phyloP scores from a whole-genome alignment of 1,284 basidiomycete genomes.

The Pisolithus thermaeus region DNA sequence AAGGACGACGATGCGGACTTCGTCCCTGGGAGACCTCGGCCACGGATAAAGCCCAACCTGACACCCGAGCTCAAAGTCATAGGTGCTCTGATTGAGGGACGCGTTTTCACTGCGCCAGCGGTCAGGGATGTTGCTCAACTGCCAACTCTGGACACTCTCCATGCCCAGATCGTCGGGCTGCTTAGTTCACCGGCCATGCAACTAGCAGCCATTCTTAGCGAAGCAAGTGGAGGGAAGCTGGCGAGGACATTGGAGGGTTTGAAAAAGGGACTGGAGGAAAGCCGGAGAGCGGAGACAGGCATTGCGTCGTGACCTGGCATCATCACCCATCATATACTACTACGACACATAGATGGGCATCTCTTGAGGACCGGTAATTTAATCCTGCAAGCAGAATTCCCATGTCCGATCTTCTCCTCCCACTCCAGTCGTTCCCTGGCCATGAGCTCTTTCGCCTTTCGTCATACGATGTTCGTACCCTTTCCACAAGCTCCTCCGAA shows the following conservation, averaged over 20 bases:
- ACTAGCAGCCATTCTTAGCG: conserved; percentile 60
- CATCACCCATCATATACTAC: conserved; percentile 1
- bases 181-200: conserved; percentile 66
- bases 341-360: not conserved
- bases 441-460: conserved; percentile 69
- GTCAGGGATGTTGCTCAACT: conserved; percentile 60
- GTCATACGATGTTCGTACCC: conserved; percentile 93
- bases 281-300: conserved; percentile 14
- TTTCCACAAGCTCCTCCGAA: conserved; percentile 66
- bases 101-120: conserved; percentile 53
- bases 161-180: conserved; percentile 72
- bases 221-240: conserved; percentile 69
- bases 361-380: not conserved
- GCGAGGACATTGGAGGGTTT: conserved; percentile 74
- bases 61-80: conserved; percentile 64
- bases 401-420: conserved; percentile 75
- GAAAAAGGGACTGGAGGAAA: conserved; percentile 66
- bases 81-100: conserved; percentile 71
- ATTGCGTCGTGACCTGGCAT: conserved; percentile 16
- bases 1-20: conserved; percentile 54
- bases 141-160: conserved; percentile 64
- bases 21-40: conserved; percentile 61
- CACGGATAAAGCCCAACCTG: conserved; percentile 45
- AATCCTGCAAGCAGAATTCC: conserved; percentile 60
- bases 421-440: conserved; percentile 59